Conservation (phyloP, 805 yeast species). For the Starmerella riodocensis region DNA sequence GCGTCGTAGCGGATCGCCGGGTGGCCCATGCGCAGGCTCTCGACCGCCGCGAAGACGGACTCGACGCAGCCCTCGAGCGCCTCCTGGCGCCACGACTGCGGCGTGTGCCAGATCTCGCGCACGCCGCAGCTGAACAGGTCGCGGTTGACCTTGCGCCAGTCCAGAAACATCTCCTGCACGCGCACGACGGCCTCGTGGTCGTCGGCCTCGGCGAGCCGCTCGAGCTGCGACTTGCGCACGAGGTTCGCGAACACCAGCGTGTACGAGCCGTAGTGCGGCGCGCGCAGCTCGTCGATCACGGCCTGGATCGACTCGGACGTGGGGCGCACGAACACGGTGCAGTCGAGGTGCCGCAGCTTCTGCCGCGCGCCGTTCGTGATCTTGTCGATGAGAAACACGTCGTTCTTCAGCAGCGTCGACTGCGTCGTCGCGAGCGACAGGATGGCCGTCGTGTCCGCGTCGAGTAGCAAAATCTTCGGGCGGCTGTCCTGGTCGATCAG, state of each 20-base stretch:
- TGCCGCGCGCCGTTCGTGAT: constrained; percentile 47
- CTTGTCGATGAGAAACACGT: constrained; percentile 66
- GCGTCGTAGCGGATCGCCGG: constrained; percentile 72
- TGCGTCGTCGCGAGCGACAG: constrained; percentile 86
- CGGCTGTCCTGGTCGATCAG: constrained; percentile 28
- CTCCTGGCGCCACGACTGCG: constrained; percentile 34
- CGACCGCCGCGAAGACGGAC: constrained; percentile 41
- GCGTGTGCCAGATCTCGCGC: constrained; percentile 19
- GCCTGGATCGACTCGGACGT: constrained; percentile 45
- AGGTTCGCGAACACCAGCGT: constrained; percentile 66
- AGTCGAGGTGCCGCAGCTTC: constrained; percentile 63
- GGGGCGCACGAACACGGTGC: constrained; percentile 71
- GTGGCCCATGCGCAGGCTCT: constrained; percentile 54
- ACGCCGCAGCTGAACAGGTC: constrained; percentile 43
- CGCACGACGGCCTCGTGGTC: constrained; percentile 64
- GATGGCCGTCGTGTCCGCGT: constrained; percentile 63
- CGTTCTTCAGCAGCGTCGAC: constrained; percentile 64
- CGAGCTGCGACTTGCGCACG: constrained; percentile 64
- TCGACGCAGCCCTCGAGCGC: constrained; percentile 34
- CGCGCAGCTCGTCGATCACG: constrained; percentile 52
- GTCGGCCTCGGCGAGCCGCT: constrained; percentile 80
- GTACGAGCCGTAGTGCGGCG: constrained; percentile 71
- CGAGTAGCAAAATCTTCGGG: constrained; percentile 67
- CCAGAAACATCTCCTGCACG: constrained; percentile 76
- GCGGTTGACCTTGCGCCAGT: constrained; percentile 59